Evolutionary conservation across 257 asterid species (phyloP).

Genomic region (Gynochthodes officinalis): DNA sequence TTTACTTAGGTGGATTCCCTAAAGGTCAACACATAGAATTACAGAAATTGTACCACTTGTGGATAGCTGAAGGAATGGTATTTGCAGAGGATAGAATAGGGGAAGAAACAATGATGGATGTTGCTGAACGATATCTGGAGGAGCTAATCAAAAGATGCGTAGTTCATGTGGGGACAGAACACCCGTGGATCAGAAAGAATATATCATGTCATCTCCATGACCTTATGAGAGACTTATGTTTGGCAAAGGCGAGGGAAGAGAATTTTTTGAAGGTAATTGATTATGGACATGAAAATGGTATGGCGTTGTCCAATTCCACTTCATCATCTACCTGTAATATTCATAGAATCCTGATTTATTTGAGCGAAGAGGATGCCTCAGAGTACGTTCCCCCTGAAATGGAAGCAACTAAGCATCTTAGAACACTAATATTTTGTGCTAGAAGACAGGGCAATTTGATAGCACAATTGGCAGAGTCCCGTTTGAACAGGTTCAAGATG

Average conservation of each 20-base stretch:
- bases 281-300: not conserved
- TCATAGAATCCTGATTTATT: not conserved
- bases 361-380: not conserved
- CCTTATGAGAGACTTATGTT: conserved; percentile 9
- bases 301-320: too few species aligned
- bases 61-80: conserved; percentile 11
- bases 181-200: not conserved
- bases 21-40: not conserved
- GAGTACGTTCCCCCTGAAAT: not conserved
- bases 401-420: not conserved
- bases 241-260: conserved; percentile 12
- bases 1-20: not conserved
- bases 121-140: not conserved
- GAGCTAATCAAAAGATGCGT: not conserved
- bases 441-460: not conserved
- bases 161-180: not conserved
- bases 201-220: conserved; percentile 7
- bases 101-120: conserved; percentile 4
- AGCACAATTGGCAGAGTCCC: not conserved
- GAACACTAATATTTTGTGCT: not conserved
- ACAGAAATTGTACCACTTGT: not conserved
- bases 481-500: not conserved
- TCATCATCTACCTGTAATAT: not conserved
- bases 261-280: not conserved
- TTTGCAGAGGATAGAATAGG: not conserved